A percentile compares a stretch with the other conserved stretches of the same genome.
phyloP scores from a whole-genome alignment of 2,329 filamentous ascomycete species.

The Fusarium brevicatenulatum region DNA sequence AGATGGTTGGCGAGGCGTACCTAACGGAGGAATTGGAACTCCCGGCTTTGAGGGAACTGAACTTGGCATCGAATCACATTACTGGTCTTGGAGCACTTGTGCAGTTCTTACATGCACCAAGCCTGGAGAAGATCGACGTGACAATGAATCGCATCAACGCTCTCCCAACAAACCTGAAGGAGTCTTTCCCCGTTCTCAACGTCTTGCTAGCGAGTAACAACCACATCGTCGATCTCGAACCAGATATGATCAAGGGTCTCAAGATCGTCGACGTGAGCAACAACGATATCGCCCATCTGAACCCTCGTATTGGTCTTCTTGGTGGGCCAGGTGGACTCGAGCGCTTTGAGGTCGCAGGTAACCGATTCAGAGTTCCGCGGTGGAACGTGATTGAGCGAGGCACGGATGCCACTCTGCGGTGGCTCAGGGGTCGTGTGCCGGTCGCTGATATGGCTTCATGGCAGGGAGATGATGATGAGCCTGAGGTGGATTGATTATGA shows the following conservation, averaged over 20 bases:
- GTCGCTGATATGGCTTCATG: constrained; percentile 67
- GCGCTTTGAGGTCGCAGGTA: constrained; percentile 81
- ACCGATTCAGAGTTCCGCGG: constrained; percentile 87
- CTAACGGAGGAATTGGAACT: constrained; percentile 74
- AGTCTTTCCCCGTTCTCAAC: constrained; percentile 74
- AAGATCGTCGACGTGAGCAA: constrained; percentile 73
- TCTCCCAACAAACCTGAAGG: constrained; percentile 71
- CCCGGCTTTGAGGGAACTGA: constrained; percentile 79
- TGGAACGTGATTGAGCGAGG: constrained; percentile 87
- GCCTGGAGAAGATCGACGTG: constrained; percentile 80
- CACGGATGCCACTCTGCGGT: constrained; percentile 83
- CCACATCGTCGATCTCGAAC: constrained; percentile 76
- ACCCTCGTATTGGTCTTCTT: constrained; percentile 82
- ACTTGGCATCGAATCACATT: constrained; percentile 78
- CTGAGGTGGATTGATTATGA: constrained; percentile 38
- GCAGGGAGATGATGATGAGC: constrained; percentile 58
- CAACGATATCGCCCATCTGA: constrained; percentile 85
- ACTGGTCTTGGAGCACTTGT: constrained; percentile 74
- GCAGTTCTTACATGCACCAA: constrained; percentile 75
- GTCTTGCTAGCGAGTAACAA: constrained; percentile 84
- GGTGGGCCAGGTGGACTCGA: constrained; percentile 69
- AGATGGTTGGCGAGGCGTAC: constrained; percentile 72
- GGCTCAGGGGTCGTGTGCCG: constrained; percentile 81
- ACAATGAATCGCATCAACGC: constrained; percentile 82
- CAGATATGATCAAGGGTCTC: constrained; percentile 78